phyloP scores from a whole-genome alignment of 2,329 filamentous ascomycete species.

The Botrytis elliptica region DNA sequence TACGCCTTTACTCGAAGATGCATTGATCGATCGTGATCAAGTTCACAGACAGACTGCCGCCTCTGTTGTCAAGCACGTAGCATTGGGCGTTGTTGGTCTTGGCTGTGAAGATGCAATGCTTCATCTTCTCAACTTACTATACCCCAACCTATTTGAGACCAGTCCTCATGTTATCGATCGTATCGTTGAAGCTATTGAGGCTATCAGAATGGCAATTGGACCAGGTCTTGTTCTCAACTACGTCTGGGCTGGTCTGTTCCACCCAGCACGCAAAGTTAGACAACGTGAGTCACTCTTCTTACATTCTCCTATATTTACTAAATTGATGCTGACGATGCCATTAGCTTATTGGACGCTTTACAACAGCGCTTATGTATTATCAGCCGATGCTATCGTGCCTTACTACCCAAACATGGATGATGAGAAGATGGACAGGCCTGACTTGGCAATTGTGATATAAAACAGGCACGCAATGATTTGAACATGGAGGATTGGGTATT shows the following conservation, averaged over 20 bases:
- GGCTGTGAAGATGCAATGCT: slow-evolving; percentile 99
- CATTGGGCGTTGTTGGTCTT: slow-evolving; percentile 92
- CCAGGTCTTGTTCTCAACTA: slow-evolving; percentile 96
- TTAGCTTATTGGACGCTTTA: slow-evolving; percentile 87
- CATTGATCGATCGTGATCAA: slow-evolving; percentile 95
- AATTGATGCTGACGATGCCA: background rate
- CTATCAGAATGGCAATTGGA: slow-evolving; percentile 88
- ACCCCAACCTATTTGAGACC: slow-evolving; percentile 96
- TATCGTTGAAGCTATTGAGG: slow-evolving; percentile 96
- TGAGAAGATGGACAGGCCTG: slow-evolving; percentile 73
- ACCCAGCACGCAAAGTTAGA: slow-evolving; percentile 91
- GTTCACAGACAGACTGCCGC: slow-evolving; percentile 97
- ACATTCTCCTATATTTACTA: too few species aligned
- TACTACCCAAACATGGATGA: slow-evolving; percentile 89
- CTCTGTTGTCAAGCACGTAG: slow-evolving; percentile 95
- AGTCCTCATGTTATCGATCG: slow-evolving; percentile 97
- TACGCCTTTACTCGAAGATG: slow-evolving; percentile 91
- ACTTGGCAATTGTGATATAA: slow-evolving; percentile 79
- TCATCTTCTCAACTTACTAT: slow-evolving; percentile 91
- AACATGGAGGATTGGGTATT: slow-evolving; percentile 7
- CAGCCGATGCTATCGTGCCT: slow-evolving; percentile 90
- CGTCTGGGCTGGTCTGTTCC: slow-evolving; percentile 95
- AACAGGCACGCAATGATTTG: slow-evolving; percentile 13
- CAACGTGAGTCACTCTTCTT: slow-evolving; percentile 47
- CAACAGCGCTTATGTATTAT: slow-evolving; percentile 94